These are phyloP conservation scores for Aspergillus sp. DNA, from an alignment of 2,329 filamentous ascomycete genomes.

Conservation along the genomic window DNA sequence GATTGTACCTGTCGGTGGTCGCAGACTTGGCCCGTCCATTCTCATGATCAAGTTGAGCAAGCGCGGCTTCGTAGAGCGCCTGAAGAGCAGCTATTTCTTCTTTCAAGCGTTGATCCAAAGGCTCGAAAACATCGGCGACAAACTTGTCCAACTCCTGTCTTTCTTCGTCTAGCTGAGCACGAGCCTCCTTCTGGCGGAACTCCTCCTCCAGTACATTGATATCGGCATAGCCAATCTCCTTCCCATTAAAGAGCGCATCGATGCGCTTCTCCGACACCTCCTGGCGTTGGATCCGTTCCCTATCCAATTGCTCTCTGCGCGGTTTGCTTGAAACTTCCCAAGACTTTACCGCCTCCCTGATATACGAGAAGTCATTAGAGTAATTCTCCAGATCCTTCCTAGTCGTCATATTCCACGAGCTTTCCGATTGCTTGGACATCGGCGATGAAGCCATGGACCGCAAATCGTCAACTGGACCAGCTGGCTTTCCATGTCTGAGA, in stretches of 20 bases:
- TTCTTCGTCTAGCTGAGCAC: constrained; percentile 55
- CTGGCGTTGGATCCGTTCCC: constrained; percentile 52
- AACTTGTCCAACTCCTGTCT: constrained; percentile 55
- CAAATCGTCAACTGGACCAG: constrained; percentile 34
- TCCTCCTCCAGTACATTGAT: constrained; percentile 58
- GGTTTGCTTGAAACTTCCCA: constrained; percentile 52
- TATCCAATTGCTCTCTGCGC: constrained; percentile 49
- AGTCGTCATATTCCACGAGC: constrained; percentile 35
- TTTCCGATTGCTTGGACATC: constrained; percentile 36
- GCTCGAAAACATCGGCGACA: constrained; percentile 52
- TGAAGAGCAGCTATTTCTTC: constrained; percentile 53
- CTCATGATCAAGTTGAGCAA: constrained; percentile 45
- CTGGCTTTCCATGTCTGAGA: constrained; percentile 33
- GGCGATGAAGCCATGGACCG: constrained; percentile 38
- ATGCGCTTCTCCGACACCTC: constrained; percentile 55
- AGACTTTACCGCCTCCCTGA: constrained; percentile 40
- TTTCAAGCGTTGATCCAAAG: constrained; percentile 52
- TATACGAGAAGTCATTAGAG: constrained; percentile 47
- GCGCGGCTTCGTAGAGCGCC: constrained; percentile 48
- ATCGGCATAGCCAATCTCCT: constrained; percentile 60
- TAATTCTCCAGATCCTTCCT: constrained; percentile 38
- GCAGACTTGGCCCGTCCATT: constrained; percentile 38
- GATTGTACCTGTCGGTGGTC: constrained; percentile 34
- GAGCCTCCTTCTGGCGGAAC: constrained; percentile 55
- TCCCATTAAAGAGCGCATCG: constrained; percentile 56